Conservation (phyloP, 371 early-diverging fungal genomes). For the Mortierella sp. region DNA sequence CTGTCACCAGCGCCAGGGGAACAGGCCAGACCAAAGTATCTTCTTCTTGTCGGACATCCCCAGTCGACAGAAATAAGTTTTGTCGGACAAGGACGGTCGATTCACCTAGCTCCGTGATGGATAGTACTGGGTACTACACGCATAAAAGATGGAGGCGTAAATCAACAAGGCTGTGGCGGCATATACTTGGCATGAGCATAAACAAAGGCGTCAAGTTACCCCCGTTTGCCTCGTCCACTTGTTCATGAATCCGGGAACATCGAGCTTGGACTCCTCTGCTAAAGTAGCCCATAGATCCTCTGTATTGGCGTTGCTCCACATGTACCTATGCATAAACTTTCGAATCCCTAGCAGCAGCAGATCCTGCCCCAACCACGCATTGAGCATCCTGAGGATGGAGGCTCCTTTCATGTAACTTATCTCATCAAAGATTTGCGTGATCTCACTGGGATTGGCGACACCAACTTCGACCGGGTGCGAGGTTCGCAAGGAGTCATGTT, state of each 20-base stretch:
- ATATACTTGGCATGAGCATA: too few species aligned
- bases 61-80: constrained; percentile 80
- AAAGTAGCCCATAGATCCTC: constrained; percentile 89
- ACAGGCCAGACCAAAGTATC: constrained; percentile 79
- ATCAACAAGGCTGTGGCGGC: too few species aligned
- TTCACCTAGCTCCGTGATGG: constrained; percentile 63
- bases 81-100: constrained; percentile 68
- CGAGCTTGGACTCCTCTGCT: constrained; percentile 70
- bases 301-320: constrained; percentile 89
- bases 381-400: constrained; percentile 92
- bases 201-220: too few species aligned
- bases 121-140: constrained; percentile 78
- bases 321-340: constrained; percentile 82
- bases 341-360: constrained; percentile 81
- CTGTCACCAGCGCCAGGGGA: constrained; percentile 59
- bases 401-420: constrained; percentile 94
- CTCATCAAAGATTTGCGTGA: constrained; percentile 86
- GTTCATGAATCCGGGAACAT: constrained; percentile 84
- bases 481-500: constrained; percentile 83
- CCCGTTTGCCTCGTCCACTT: constrained; percentile 92
- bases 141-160: too few species aligned
- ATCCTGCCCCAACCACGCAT: constrained; percentile 81
- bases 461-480: constrained; percentile 93
- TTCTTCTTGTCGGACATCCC: constrained; percentile 76
- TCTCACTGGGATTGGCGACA: constrained; percentile 83